Evolutionary conservation across 2,329 filamentous ascomycete species (phyloP).

Genomic region (Epichloe coenophiala): DNA sequence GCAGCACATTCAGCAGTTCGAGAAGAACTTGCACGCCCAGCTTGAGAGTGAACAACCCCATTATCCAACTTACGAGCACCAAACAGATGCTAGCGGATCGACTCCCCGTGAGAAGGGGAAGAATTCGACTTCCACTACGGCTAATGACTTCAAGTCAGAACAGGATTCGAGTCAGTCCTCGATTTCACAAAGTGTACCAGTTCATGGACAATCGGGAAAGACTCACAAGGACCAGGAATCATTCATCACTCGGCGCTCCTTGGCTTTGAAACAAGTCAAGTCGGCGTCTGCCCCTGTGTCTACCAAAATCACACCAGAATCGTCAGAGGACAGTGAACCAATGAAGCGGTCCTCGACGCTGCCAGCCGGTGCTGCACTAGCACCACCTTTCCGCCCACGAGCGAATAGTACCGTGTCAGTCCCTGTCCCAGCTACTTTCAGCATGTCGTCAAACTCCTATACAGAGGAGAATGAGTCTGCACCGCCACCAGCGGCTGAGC

Average conservation of each 20-base stretch:
- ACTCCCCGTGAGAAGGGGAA: slow-evolving; percentile 7
- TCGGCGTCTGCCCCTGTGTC: slow-evolving; percentile 11
- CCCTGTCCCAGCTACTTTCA: slow-evolving; percentile 1
- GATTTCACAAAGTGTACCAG: slow-evolving; percentile 7
- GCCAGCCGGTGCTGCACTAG: slow-evolving; percentile 32
- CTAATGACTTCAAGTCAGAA: slow-evolving; percentile 8
- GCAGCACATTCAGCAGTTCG: slow-evolving; percentile 36
- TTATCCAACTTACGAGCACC: slow-evolving; percentile 23
- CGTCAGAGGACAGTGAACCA: slow-evolving; percentile 11
- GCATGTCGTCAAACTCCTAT: slow-evolving; percentile 1
- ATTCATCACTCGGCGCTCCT: slow-evolving; percentile 8
- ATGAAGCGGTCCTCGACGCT: slow-evolving; percentile 24
- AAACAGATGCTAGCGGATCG: slow-evolving; percentile 10
- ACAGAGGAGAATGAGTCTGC: slow-evolving; percentile 1
- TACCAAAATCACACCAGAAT: slow-evolving; percentile 9
- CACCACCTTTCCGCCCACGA: slow-evolving; percentile 35
- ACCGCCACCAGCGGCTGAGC: not conserved
- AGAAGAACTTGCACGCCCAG: slow-evolving; percentile 31
- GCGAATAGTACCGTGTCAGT: slow-evolving; percentile 9
- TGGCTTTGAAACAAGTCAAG: slow-evolving; percentile 18
- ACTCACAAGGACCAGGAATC: slow-evolving; percentile 6
- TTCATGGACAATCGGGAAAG: slow-evolving; percentile 5
- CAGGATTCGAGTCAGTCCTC: slow-evolving; percentile 7
- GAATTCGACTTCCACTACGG: slow-evolving; percentile 6
- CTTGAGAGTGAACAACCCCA: slow-evolving; percentile 30